Evolutionary conservation across 2,329 filamentous ascomycete genomes (phyloP), one percentile per base, ranked within the genome.

Genomic region (Scedosporium boydii): DNA sequence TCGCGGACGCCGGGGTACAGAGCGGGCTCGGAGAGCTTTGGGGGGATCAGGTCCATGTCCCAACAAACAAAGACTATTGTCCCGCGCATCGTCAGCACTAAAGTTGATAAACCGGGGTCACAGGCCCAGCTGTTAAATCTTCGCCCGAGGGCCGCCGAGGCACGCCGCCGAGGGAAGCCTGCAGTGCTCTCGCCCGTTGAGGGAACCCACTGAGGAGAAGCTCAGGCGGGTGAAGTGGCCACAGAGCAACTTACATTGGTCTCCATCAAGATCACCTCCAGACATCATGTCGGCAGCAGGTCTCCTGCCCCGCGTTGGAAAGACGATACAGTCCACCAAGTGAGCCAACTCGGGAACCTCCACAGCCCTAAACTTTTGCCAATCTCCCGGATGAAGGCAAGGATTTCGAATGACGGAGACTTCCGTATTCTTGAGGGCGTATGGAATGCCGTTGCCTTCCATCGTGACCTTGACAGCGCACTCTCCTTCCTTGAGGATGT

Each of bases 271-370:
- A 67, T 77, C 75, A 14, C 75, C 75, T 1, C 75, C 75, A 18
- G 75, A 77, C 75, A 77, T 77, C 59, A 76, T 65, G 64, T 77
- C 75, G 4, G 75, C 74, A 6, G 70, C 71, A 6, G 75, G 74
- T 51, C 75, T 65, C 26, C 67, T 70, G 6, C 75, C 75, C 59
- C 66, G 62, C 1, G 71, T 72, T 4, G 75, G 67, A 63, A 77
- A 77, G 9, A 77, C 73, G 51, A 77, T 76, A 63, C 75, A 77
- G 63, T 77, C 75, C 6, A 72, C 69, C 12, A 77, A 66, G 59
- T 77, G 74, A 7, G 70, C 65, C 23, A 76, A 67, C 60, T 76
- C 73, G 1, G 68, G 68, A 6, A 67, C 66, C 55, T 75, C 69
- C 1, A 75, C 73, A 3, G 70, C 74, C 61, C 69, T 73, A 55